These are phyloP conservation scores for Eutreptiella sp. DNA, from an alignment of 208 protist genomes.

Conservation along the genomic window DNA sequence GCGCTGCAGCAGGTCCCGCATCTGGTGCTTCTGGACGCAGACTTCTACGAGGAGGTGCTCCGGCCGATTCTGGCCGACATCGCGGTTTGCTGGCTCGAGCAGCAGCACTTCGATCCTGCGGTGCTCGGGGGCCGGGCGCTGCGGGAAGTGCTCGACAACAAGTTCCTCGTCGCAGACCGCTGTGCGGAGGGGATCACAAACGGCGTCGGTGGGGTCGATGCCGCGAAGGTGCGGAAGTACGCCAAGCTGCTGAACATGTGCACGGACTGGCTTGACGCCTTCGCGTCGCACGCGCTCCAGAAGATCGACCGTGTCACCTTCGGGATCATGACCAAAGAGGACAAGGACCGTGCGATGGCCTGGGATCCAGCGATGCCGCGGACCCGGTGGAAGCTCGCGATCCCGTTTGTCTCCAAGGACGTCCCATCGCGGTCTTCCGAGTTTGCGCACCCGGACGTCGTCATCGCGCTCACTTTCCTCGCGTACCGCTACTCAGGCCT, in stretches of 20 bases:
- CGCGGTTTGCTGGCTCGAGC: conserved; percentile 30
- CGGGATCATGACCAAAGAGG: conserved; percentile 27
- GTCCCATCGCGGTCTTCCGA: conserved; percentile 24
- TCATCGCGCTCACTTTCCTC: conserved; percentile 38
- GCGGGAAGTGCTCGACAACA: conserved; percentile 5
- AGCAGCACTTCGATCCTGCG: conserved; percentile 28
- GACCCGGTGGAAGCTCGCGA: not conserved
- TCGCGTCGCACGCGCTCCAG: conserved; percentile 38
- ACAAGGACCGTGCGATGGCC: conserved; percentile 10
- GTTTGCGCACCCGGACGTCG: conserved; percentile 44
- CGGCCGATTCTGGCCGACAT: conserved; percentile 35
- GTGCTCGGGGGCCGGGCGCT: not conserved
- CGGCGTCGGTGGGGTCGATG: not conserved
- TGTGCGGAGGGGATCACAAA: conserved; percentile 1
- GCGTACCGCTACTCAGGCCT: conserved; percentile 37
- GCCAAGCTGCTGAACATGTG: conserved; percentile 37
- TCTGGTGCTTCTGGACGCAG: conserved; percentile 35
- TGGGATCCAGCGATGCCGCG: conserved; percentile 10
- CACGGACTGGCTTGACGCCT: conserved; percentile 37
- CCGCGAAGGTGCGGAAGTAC: conserved; percentile 3
- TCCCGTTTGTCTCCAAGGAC: conserved; percentile 32
- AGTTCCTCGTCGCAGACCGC: not conserved
- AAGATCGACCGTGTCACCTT: conserved; percentile 51
- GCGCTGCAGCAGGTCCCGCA: conserved; percentile 35
- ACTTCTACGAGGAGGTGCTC: conserved; percentile 35